phyloP scores from a whole-genome alignment of 179 eudicot species.

The Amaranthus tricolor region DNA sequence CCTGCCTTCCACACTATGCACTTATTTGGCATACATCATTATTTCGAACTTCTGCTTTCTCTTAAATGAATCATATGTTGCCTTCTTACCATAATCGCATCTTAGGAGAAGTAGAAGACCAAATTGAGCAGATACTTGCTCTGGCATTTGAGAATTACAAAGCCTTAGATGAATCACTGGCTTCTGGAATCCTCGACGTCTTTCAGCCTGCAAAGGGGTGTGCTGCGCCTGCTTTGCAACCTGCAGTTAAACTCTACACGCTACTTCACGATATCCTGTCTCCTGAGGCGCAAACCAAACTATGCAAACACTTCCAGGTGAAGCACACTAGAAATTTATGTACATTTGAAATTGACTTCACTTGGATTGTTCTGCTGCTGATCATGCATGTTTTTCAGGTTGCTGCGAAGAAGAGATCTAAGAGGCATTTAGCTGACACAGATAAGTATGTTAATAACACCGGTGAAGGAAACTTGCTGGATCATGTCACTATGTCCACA shows the following conservation, averaged over 20 bases:
- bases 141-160: conserved; percentile 87
- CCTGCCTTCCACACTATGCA: not conserved
- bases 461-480: conserved; percentile 57
- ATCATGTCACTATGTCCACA: conserved; percentile 52
- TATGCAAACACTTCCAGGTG: conserved; percentile 92
- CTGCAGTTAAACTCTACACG: conserved; percentile 80
- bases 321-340: not conserved
- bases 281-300: conserved; percentile 83
- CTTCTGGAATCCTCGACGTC: conserved; percentile 70
- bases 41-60: not conserved
- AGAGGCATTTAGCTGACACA: conserved; percentile 82
- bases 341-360: not conserved
- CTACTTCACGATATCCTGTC: conserved; percentile 86
- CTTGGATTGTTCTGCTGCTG: conserved; percentile 13
- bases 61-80: conserved; percentile 6
- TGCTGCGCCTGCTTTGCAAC: conserved; percentile 86
- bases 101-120: conserved; percentile 88
- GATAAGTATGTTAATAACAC: conserved; percentile 72
- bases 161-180: conserved; percentile 69
- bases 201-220: conserved; percentile 74
- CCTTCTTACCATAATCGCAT: conserved; percentile 63
- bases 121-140: conserved; percentile 81
- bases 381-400: conserved; percentile 42
- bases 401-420: conserved; percentile 95
- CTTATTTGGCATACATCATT: not conserved